Conservation (phyloP, 108 stramenopile genomes). For the Tribonema minus region DNA sequence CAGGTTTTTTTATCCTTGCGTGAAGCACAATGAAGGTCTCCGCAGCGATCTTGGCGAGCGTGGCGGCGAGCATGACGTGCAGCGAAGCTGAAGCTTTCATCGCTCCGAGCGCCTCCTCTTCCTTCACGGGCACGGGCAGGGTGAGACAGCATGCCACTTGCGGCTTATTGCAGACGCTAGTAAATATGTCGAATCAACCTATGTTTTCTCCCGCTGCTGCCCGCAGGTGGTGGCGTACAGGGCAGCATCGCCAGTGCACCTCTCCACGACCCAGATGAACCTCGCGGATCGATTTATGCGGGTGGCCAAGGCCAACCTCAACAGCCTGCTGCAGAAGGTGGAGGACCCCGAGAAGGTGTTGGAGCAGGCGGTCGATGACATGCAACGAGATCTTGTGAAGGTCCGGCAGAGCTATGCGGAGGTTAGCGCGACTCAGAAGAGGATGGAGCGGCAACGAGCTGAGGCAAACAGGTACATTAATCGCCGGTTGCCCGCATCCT, state of each 20-base stretch:
- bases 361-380: slow-evolving; percentile 89
- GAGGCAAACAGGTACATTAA: slow-evolving; percentile 19
- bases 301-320: slow-evolving; percentile 71
- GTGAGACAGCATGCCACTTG: too few relatives aligned
- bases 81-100: not conserved
- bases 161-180: too few relatives aligned
- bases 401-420: slow-evolving; percentile 94
- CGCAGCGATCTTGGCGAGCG: too few relatives aligned
- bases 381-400: slow-evolving; percentile 91
- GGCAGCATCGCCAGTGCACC: not conserved
- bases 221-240: not conserved
- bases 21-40: too few relatives aligned
- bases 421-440: slow-evolving; percentile 89
- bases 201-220: not conserved
- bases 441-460: slow-evolving; percentile 52
- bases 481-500: too few relatives aligned
- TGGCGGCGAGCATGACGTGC: too few relatives aligned
- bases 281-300: slow-evolving; percentile 52
- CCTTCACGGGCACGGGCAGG: not conserved
- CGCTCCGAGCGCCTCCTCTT: not conserved
- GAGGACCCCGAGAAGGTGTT: slow-evolving; percentile 97
- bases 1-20: too few relatives aligned
- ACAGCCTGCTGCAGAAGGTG: slow-evolving; percentile 75
- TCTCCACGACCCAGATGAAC: too few relatives aligned
- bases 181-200: not conserved